phyloP scores from a whole-genome alignment of 75 land plant genomes.

The Picea glauca region DNA sequence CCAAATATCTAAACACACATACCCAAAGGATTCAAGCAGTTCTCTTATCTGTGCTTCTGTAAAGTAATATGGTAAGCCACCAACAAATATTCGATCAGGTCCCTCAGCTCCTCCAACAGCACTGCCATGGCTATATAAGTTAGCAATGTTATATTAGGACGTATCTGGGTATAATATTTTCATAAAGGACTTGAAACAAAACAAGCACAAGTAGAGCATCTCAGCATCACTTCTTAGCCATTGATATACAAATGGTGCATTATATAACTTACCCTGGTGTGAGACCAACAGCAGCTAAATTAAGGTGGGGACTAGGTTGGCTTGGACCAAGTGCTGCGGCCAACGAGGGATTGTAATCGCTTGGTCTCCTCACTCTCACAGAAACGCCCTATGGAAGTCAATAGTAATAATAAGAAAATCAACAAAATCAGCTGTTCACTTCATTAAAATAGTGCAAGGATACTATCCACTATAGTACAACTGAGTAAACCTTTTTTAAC shows the following conservation, averaged over 20 bases:
- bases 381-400: constrained; percentile 47
- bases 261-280: constrained; percentile 11
- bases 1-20: not conserved
- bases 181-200: no score
- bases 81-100: constrained; percentile 91
- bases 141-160: no score
- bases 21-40: constrained; percentile 61
- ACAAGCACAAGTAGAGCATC: no score
- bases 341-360: constrained; percentile 94
- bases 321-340: constrained; percentile 95
- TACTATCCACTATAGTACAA: no score
- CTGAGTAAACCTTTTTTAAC: no score
- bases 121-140: constrained; percentile 34
- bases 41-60: constrained; percentile 61
- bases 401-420: no score
- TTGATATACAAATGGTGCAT: no score
- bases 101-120: constrained; percentile 55
- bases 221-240: no score
- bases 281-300: constrained; percentile 89
- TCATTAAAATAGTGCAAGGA: no score
- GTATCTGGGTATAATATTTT: no score
- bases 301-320: constrained; percentile 84
- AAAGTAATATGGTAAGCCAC: constrained; percentile 75
- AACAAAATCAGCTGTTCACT: no score
- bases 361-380: constrained; percentile 92